Percentiles rank a stretch among this genome's conserved stretches.
These are phyloP conservation scores for Uncinocarpus reesii DNA, from an alignment of 2,329 filamentous ascomycete species.

Conservation along the genomic window DNA sequence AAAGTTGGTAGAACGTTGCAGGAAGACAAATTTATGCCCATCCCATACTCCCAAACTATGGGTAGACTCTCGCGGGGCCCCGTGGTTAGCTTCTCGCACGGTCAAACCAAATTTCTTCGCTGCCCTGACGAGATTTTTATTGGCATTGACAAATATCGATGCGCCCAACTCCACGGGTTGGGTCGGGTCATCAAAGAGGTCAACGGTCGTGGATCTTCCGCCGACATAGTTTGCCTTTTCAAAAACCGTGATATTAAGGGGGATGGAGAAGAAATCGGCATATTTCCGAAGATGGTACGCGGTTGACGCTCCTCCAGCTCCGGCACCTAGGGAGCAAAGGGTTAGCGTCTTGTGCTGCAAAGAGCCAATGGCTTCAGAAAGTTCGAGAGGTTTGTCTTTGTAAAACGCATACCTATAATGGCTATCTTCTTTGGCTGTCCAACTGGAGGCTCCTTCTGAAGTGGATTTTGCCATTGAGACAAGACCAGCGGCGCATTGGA, in stretches of 20 bases:
- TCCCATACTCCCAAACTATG: slow-evolving; percentile 72
- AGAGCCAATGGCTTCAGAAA: background rate
- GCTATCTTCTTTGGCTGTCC: slow-evolving; percentile 12
- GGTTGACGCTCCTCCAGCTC: slow-evolving; percentile 74
- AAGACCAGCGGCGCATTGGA: slow-evolving; percentile 6
- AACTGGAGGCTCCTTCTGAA: slow-evolving; percentile 4
- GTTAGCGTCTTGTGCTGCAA: background rate
- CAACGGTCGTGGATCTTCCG: slow-evolving; percentile 75
- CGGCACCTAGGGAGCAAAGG: slow-evolving; percentile 54
- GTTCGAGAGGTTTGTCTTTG: background rate
- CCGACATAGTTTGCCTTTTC: slow-evolving; percentile 70
- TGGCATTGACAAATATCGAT: slow-evolving; percentile 80
- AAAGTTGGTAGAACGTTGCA: slow-evolving; percentile 48
- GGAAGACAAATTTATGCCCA: slow-evolving; percentile 61
- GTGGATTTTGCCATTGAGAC: slow-evolving; percentile 12
- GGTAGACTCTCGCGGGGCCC: slow-evolving; percentile 36
- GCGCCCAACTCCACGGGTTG: slow-evolving; percentile 76
- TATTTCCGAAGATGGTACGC: slow-evolving; percentile 73
- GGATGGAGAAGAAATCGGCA: slow-evolving; percentile 49
- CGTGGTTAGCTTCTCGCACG: slow-evolving; percentile 40
- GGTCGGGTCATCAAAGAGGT: slow-evolving; percentile 57
- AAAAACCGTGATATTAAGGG: slow-evolving; percentile 74
- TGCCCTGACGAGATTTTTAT: slow-evolving; percentile 69
- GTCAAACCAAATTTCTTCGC: slow-evolving; percentile 60
- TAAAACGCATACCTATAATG: slow-evolving; percentile 13